Conservation (phyloP, 2,329 filamentous ascomycete species). For the Nannizziopsis barbatae region DNA sequence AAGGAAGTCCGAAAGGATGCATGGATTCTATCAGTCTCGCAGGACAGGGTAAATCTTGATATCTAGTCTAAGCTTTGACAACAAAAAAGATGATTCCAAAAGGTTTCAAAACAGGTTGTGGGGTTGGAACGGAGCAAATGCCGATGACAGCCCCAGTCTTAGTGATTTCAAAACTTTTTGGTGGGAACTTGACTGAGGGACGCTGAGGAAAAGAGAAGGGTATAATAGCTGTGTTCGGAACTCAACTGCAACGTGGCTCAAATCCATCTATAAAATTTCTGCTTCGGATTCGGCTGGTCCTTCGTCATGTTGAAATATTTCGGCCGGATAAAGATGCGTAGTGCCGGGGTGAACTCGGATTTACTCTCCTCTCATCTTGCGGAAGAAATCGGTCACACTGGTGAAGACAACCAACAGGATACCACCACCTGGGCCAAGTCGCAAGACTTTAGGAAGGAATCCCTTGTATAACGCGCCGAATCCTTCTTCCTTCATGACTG, state of each 20-base stretch:
- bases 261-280: no score
- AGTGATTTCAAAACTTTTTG: no score
- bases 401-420: constrained; percentile 44
- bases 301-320: no score
- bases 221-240: no score
- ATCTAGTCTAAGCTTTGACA: constrained; percentile 2
- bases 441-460: constrained; percentile 87
- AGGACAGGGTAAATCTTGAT: neutral
- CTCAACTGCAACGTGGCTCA: no score
- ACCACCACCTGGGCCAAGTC: constrained; percentile 59
- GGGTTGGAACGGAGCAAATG: neutral
- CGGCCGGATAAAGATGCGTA: neutral
- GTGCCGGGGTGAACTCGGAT: neutral
- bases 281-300: no score
- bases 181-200: no score
- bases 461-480: constrained; percentile 92
- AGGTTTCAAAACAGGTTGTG: neutral
- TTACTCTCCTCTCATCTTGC: constrained; percentile 47
- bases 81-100: neutral
- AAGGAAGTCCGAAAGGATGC: no score
- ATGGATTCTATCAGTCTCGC: neutral
- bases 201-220: no score
- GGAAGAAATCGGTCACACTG: constrained; percentile 66
- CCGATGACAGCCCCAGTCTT: neutral
- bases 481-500: constrained; percentile 86